Base-by-base conservation (phyloP, 2,329 filamentous ascomycete genomes). In the Cryoendolithus antarcticus region DNA sequence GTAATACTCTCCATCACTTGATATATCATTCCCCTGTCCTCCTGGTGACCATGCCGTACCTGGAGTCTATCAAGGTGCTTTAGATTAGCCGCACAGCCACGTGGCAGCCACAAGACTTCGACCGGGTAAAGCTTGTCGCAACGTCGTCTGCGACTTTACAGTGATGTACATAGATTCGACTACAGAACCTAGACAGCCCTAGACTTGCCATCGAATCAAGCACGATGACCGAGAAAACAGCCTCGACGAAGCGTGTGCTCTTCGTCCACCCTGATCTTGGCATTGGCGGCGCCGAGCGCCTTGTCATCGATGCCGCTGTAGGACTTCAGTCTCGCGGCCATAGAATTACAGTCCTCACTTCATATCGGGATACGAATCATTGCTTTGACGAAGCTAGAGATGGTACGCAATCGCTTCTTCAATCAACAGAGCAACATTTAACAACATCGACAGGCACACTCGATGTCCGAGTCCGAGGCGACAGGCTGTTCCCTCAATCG, bases 351-450 rank as follows among this genome's bases (percentile, higher is more conserved):
- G 80, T 98, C 59, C 93, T 91, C 63, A 96, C 91, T 8, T 95
- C 86, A 50, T 82, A 96, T 63, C 86, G 91, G 66, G 86, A 96
- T 61, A 77, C 75, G 12, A 69, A 71, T 40, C 91, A 98, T 64
- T 96, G 89, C 69, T 98, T 98, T 53, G 89, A 96, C 52, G 91
- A 98, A 65, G 89, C 86, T 43, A 77, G 86, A 55, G 82, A 96
- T 74, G 88, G 85, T 86, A 68, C 43, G 60, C 15, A 21, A 6
- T 9, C 10, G 27, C 6, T 6, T 24, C 11, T 19, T 19, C 15
- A 19, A 19, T 19, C 15, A 19, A 19, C 15, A 19, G 15, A 19
- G 15, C 15, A 19, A 19, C 15, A 19, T 19, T 19, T 19, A 40
- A 34, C 37, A 40, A 36, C 10, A 29, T 15, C 13, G 28, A 34